phyloP scores from a whole-genome alignment of 495 filamentous ascomycete species.

The Trichocladium uniseriatum region DNA sequence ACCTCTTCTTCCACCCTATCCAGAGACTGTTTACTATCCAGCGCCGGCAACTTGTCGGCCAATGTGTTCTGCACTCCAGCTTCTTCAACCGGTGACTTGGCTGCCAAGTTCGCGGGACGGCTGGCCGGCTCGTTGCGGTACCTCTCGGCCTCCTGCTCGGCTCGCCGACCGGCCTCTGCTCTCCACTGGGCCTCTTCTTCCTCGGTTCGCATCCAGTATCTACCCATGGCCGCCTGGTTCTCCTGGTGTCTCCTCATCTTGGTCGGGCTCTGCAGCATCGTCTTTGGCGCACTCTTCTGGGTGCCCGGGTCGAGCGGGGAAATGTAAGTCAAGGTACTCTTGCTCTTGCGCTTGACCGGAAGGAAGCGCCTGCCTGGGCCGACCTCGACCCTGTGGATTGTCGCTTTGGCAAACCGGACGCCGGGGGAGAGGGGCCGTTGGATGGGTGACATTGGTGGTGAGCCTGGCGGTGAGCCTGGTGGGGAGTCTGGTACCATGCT shows the following conservation, averaged over 20 bases:
- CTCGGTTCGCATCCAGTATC: slow-evolving; percentile 28
- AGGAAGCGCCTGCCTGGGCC: slow-evolving; percentile 22
- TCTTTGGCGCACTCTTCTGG: slow-evolving; percentile 15
- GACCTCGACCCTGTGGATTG: slow-evolving; percentile 26
- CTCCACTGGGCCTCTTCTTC: slow-evolving; percentile 26
- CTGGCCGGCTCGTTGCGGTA: slow-evolving; percentile 24
- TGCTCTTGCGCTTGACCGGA: slow-evolving; percentile 28
- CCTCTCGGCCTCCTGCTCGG: slow-evolving; percentile 23
- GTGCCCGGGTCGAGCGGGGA: slow-evolving; percentile 23
- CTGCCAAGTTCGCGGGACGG: neutral
- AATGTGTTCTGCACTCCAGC: neutral
- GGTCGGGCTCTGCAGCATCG: slow-evolving; percentile 18
- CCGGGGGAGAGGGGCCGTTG: slow-evolving; percentile 16
- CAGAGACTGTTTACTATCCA: slow-evolving; percentile 5
- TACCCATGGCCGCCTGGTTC: slow-evolving; percentile 28
- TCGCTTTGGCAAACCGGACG: slow-evolving; percentile 28
- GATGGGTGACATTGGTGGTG: slow-evolving; percentile 12
- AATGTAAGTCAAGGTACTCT: slow-evolving; percentile 29
- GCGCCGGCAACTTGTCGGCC: slow-evolving; percentile 5
- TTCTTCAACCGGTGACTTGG: neutral
- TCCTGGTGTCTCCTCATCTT: slow-evolving; percentile 26
- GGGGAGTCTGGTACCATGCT: neutral
- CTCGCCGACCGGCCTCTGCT: slow-evolving; percentile 20
- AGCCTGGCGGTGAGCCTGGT: slow-evolving; percentile 7
- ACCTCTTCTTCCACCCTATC: slow-evolving; percentile 16